Conservation (phyloP, 2,329 filamentous ascomycete genomes). For the Clonostachys byssicola region DNA sequence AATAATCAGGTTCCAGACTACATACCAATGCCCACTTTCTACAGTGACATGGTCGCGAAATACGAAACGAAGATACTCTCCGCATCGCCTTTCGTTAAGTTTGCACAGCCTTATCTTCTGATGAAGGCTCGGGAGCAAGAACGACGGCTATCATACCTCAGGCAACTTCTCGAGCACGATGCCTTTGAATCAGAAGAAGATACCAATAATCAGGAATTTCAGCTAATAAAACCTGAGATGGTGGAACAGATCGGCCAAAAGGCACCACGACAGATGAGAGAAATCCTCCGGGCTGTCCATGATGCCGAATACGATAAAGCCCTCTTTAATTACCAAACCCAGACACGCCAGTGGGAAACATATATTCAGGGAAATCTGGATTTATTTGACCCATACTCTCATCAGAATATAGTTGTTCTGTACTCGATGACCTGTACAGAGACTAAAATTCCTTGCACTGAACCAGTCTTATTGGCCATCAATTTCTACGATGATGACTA, state of each 20-base stretch:
- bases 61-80: conserved; percentile 92
- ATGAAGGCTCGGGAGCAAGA: conserved; percentile 92
- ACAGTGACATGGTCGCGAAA: conserved; percentile 91
- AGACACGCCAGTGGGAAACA: conserved; percentile 94
- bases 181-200: conserved; percentile 50
- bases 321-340: conserved; percentile 86
- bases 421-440: conserved; percentile 92
- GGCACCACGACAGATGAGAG: conserved; percentile 82
- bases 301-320: conserved; percentile 97
- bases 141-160: conserved; percentile 75
- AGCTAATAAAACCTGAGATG: conserved; percentile 93
- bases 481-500: conserved; percentile 94
- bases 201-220: conserved; percentile 67
- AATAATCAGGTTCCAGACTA: conserved; percentile 65
- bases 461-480: conserved; percentile 84
- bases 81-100: conserved; percentile 93
- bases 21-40: conserved; percentile 83
- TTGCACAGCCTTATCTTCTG: conserved; percentile 87
- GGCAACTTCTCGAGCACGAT: conserved; percentile 75
- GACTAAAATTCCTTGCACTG: conserved; percentile 88
- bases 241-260: conserved; percentile 78
- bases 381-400: conserved; percentile 89
- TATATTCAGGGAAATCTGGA: conserved; percentile 86
- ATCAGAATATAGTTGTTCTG: conserved; percentile 93
- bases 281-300: conserved; percentile 90